phyloP scores from a whole-genome alignment of 768 basidiomycete genomes.

The Gyrodon lividus region DNA sequence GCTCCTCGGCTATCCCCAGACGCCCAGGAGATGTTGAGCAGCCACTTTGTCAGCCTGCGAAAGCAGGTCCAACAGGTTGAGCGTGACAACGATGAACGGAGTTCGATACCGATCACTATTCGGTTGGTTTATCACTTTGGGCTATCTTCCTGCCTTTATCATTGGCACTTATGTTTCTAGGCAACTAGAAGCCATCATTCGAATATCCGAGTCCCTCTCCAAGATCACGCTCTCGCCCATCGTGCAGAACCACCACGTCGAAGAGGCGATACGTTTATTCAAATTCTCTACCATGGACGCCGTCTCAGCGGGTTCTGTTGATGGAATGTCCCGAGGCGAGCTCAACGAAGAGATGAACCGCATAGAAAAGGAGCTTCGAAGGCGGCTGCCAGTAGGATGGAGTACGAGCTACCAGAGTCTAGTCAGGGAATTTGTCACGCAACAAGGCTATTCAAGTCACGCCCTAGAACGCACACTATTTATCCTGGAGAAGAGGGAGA shows the following conservation, averaged over 20 bases:
- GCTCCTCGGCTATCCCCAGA: constrained; percentile 92
- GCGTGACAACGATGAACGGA: constrained; percentile 93
- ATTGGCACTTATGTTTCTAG: constrained; percentile 30
- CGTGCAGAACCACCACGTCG: constrained; percentile 91
- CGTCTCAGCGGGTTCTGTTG: constrained; percentile 89
- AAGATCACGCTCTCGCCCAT: constrained; percentile 87
- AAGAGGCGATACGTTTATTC: constrained; percentile 97
- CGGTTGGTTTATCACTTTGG: constrained; percentile 55
- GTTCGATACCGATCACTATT: constrained; percentile 96
- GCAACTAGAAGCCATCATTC: constrained; percentile 98
- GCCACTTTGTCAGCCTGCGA: constrained; percentile 89
- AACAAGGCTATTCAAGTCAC: constrained; percentile 88
- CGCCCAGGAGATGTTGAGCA: constrained; percentile 94
- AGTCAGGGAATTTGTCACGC: constrained; percentile 88
- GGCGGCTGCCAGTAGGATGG: constrained; percentile 91
- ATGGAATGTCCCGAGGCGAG: constrained; percentile 88
- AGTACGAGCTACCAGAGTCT: constrained; percentile 94
- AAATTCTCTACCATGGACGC: constrained; percentile 99
- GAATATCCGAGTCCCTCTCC: constrained; percentile 95
- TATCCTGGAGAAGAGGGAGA: constrained; percentile 92
- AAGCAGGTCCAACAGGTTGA: constrained; percentile 96
- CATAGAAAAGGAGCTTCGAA: constrained; percentile 84
- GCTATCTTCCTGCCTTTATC: background rate
- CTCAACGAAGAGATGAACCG: constrained; percentile 89
- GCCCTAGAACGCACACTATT: constrained; percentile 90